Conservation (phyloP, 1,284 basidiomycete genomes). For the Heterobasidion annosum region DNA sequence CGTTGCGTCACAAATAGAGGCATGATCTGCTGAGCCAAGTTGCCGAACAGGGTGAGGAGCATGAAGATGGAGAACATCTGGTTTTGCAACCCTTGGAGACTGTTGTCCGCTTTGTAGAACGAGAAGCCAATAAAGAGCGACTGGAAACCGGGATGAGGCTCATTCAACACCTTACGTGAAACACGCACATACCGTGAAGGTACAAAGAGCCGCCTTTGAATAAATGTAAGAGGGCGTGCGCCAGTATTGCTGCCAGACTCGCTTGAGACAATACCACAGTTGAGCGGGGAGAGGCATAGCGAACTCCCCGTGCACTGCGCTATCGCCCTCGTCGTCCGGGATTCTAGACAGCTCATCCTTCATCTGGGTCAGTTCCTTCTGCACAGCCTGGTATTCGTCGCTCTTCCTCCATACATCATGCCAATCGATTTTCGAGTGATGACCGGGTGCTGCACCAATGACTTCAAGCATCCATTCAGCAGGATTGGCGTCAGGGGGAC, state of each 20-base stretch:
- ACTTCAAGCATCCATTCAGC: constrained; percentile 13
- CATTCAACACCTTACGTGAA: not conserved
- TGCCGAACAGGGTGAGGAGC: constrained; percentile 16
- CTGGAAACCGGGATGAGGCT: not conserved
- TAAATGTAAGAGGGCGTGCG: constrained; percentile 1
- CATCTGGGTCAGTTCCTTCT: not conserved
- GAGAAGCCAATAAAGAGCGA: constrained; percentile 1
- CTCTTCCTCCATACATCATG: not conserved
- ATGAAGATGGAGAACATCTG: constrained; percentile 20
- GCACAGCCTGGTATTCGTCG: not conserved
- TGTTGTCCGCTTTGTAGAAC: constrained; percentile 2
- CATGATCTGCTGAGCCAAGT: constrained; percentile 19
- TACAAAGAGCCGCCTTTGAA: not conserved
- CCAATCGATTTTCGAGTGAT: not conserved
- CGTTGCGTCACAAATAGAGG: constrained; percentile 25
- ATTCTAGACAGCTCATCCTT: not conserved
- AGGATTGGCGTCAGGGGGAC: constrained; percentile 50
- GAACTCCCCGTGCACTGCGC: not conserved
- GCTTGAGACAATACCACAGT: not conserved
- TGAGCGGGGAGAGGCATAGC: not conserved
- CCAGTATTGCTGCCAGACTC: constrained; percentile 1
- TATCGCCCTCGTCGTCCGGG: not conserved
- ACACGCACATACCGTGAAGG: not conserved
- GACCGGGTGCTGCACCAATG: constrained; percentile 1
- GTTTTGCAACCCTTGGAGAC: not conserved